A percentile compares a stretch with the other conserved stretches of the same genome.
phyloP scores from a whole-genome alignment of 805 yeast species.

The Wickerhamiella allomyrinae region DNA sequence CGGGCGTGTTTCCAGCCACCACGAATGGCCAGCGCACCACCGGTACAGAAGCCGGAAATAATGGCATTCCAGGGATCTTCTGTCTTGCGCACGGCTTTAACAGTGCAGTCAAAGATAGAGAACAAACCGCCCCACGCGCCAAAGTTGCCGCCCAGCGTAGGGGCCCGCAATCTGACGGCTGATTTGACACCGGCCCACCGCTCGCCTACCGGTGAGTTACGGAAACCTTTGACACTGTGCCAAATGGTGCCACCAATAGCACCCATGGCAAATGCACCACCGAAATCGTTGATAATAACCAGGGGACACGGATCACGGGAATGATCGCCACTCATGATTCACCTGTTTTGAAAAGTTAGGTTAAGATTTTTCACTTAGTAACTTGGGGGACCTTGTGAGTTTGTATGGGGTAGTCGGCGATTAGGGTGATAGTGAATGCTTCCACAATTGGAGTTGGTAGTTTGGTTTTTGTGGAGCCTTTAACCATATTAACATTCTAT shows the following conservation, averaged over 20 bases:
- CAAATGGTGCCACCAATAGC: conserved; percentile 96
- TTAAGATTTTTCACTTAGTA: conserved; percentile 4
- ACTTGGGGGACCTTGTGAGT: background rate
- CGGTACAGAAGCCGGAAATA: conserved; percentile 93
- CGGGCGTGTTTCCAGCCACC: conserved; percentile 97
- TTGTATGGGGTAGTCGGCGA: no score
- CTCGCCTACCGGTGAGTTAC: conserved; percentile 93
- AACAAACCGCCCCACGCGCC: conserved; percentile 99
- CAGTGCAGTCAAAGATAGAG: conserved; percentile 89
- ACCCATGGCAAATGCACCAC: conserved; percentile 99
- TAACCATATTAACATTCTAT: no score
- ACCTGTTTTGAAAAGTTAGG: background rate
- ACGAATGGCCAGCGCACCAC: conserved; percentile 95
- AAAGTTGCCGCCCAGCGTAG: conserved; percentile 96
- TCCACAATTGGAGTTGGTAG: no score
- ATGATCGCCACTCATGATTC: conserved; percentile 64
- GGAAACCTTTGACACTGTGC: conserved; percentile 98
- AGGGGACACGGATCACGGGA: conserved; percentile 98
- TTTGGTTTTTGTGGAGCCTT: no score
- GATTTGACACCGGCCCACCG: conserved; percentile 77
- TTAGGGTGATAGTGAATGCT: no score
- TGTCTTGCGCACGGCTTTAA: conserved; percentile 88
- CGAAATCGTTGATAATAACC: conserved; percentile 90
- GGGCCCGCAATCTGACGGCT: conserved; percentile 92
- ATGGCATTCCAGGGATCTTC: conserved; percentile 98